Conservation (phyloP, 2,329 filamentous ascomycete genomes). For the Zopfia rhizophila region DNA sequence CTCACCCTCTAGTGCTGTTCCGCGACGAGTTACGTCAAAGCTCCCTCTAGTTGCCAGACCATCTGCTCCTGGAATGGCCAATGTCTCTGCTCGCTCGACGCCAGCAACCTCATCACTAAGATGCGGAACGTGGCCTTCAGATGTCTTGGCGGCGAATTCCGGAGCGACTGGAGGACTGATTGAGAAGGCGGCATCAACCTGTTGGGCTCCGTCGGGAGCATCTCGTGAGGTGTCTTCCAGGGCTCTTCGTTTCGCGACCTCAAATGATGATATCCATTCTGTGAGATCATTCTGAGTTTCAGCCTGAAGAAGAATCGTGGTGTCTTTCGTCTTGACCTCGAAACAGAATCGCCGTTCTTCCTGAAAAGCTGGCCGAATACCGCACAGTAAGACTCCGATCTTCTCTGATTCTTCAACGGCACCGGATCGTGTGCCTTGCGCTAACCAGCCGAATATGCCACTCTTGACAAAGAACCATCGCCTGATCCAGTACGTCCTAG, state of each 20-base stretch:
- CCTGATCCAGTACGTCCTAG: constrained; percentile 86
- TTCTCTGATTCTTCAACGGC: constrained; percentile 96
- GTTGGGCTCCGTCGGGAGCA: constrained; percentile 53
- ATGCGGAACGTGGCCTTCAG: constrained; percentile 71
- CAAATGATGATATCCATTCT: constrained; percentile 93
- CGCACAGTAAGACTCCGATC: constrained; percentile 93
- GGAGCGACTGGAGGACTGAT: constrained; percentile 88
- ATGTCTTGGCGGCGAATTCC: constrained; percentile 85
- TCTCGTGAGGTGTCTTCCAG: constrained; percentile 76
- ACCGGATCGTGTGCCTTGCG: constrained; percentile 79
- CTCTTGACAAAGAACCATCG: constrained; percentile 97
- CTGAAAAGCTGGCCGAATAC: constrained; percentile 86
- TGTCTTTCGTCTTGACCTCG: constrained; percentile 97
- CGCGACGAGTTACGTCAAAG: constrained; percentile 72
- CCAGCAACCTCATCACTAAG: constrained; percentile 63
- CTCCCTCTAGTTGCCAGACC: constrained; percentile 70
- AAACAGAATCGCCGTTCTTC: constrained; percentile 98
- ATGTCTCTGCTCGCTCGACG: constrained; percentile 71
- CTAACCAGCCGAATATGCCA: constrained; percentile 94
- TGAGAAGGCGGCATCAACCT: constrained; percentile 81
- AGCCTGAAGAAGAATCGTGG: constrained; percentile 87
- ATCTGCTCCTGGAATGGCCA: constrained; percentile 71
- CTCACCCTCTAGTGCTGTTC: constrained; percentile 73
- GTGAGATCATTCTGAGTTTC: constrained; percentile 93
- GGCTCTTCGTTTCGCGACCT: constrained; percentile 91